These are phyloP conservation scores for Hanseniaspora taiwanica DNA, from an alignment of 805 yeast genomes.

Conservation along the genomic window DNA sequence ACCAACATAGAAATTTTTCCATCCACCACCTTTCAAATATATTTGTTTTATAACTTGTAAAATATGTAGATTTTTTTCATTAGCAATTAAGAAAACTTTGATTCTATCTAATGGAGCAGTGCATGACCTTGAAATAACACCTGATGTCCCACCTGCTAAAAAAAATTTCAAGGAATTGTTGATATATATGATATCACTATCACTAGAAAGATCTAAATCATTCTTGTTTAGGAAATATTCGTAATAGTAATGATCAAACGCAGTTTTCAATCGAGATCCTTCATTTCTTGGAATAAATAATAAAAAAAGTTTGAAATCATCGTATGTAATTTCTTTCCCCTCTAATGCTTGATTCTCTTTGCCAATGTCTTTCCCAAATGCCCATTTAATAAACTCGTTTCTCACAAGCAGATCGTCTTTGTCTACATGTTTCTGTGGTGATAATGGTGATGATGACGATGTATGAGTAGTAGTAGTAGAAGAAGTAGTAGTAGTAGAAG, in stretches of 20 bases:
- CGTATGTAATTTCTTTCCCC: slow-evolving; percentile 54
- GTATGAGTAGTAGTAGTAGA: background rate
- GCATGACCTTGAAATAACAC: slow-evolving; percentile 89
- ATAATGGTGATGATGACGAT: background rate
- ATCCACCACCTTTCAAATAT: slow-evolving; percentile 72
- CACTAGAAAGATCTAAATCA: slow-evolving; percentile 60
- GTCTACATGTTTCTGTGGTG: no score
- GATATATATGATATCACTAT: slow-evolving; percentile 82
- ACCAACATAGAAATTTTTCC: slow-evolving; percentile 82
- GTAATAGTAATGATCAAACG: slow-evolving; percentile 44
- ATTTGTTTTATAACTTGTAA: slow-evolving; percentile 67
- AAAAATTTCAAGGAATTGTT: slow-evolving; percentile 71
- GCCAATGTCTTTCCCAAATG: slow-evolving; percentile 8
- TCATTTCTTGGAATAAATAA: slow-evolving; percentile 68
- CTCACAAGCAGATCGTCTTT: slow-evolving; percentile 5
- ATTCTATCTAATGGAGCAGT: slow-evolving; percentile 96
- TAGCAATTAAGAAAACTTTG: slow-evolving; percentile 85
- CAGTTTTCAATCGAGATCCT: slow-evolving; percentile 70
- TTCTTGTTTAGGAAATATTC: slow-evolving; percentile 1
- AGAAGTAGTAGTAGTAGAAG: slow-evolving; percentile 1
- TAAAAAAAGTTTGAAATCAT: slow-evolving; percentile 75
- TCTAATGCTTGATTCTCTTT: no score
- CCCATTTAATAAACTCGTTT: slow-evolving; percentile 19
- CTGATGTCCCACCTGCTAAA: slow-evolving; percentile 89
- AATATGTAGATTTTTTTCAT: slow-evolving; percentile 36